Evolutionary conservation across 441 rosid genomes (phyloP).

Genomic region (Brassica balearica): DNA sequence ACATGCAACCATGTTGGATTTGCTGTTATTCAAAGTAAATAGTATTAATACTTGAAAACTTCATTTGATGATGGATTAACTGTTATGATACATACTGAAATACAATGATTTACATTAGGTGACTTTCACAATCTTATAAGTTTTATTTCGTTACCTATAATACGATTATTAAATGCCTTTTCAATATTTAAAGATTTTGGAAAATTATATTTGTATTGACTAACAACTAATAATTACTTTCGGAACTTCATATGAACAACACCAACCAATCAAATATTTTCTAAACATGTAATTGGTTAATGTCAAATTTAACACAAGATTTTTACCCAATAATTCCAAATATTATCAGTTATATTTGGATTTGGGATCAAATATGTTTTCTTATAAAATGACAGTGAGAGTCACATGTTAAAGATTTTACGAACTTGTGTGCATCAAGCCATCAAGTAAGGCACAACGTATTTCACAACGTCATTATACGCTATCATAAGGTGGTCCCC

Average conservation of each 20-base stretch:
- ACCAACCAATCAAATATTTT: not conserved
- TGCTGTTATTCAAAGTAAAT: not conserved
- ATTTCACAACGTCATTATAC: slow-evolving; percentile 25
- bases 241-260: not conserved
- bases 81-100: not conserved
- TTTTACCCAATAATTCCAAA: not conserved
- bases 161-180: not conserved
- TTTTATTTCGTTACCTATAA: not conserved
- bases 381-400: not conserved
- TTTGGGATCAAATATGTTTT: not conserved
- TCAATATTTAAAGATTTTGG: not conserved
- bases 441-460: slow-evolving; percentile 35
- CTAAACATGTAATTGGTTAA: not conserved
- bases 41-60: not conserved
- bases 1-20: not conserved
- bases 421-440: slow-evolving; percentile 9
- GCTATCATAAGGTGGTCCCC: slow-evolving; percentile 35
- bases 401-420: not conserved
- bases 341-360: not conserved
- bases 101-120: slow-evolving; percentile 20
- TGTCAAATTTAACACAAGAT: not conserved
- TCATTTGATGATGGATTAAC: too few relatives aligned
- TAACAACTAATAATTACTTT: not conserved
- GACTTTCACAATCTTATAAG: not conserved
- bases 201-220: not conserved